Conservation (phyloP, 768 basidiomycete species). For the Cyathus striatus region DNA sequence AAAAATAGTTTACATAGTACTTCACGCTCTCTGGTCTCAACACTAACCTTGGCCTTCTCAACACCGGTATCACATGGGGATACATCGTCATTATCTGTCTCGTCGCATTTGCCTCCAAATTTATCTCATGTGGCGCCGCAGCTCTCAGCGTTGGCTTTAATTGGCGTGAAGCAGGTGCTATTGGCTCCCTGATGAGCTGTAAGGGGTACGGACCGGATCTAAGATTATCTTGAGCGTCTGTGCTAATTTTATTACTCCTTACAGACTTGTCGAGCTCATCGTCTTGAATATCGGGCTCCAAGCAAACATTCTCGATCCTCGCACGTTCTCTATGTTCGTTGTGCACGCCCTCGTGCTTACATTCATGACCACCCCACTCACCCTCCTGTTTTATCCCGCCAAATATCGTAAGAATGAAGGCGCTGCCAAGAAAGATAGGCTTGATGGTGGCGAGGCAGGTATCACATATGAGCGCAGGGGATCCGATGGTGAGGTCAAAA, state of each 20-base stretch:
- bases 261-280: constrained; percentile 77
- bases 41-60: constrained; percentile 75
- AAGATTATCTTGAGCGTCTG: background rate
- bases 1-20: constrained; percentile 42
- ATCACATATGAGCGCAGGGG: constrained; percentile 7
- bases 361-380: constrained; percentile 81
- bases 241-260: background rate
- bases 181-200: constrained; percentile 87
- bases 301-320: constrained; percentile 56
- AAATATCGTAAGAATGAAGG: constrained; percentile 41
- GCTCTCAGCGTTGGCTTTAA: constrained; percentile 63
- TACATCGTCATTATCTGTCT: constrained; percentile 71
- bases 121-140: constrained; percentile 57
- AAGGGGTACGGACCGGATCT: constrained; percentile 55
- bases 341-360: constrained; percentile 73
- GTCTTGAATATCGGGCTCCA: constrained; percentile 84
- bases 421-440: constrained; percentile 9
- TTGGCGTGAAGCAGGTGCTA: constrained; percentile 73
- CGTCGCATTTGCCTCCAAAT: constrained; percentile 78
- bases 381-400: constrained; percentile 70
- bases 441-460: constrained; percentile 15
- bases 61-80: constrained; percentile 77
- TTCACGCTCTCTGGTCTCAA: constrained; percentile 74
- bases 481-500: constrained; percentile 39
- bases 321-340: constrained; percentile 88